These are phyloP conservation scores for Ilex aquifolium DNA, from an alignment of 257 asterid genomes.

Conservation along the genomic window DNA sequence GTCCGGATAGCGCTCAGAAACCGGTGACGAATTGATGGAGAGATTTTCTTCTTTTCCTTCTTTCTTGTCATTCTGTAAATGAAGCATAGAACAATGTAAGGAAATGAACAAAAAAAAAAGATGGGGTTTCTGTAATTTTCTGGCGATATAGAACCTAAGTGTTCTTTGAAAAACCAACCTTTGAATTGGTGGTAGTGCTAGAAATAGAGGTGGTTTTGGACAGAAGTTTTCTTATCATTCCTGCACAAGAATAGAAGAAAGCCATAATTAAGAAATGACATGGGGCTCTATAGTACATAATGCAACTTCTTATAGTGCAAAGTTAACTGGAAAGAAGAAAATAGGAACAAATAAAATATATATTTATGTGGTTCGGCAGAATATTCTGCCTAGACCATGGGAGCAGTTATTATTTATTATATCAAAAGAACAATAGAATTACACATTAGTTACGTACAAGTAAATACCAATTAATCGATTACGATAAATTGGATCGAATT, in stretches of 20 bases:
- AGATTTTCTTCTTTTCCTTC: slow-evolving; percentile 31
- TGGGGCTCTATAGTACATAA: not conserved
- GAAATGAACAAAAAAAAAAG: not conserved
- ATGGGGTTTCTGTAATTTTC: no score
- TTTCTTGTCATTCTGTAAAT: slow-evolving; percentile 31
- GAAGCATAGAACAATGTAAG: slow-evolving; percentile 8
- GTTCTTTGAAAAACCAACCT: slow-evolving; percentile 40
- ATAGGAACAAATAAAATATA: no score
- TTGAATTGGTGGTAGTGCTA: slow-evolving; percentile 25
- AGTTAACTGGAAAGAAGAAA: no score
- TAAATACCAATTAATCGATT: no score
- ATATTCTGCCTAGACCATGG: no score
- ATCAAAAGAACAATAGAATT: no score
- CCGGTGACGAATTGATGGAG: slow-evolving; percentile 23
- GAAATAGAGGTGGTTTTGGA: slow-evolving; percentile 24
- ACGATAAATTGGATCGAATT: no score
- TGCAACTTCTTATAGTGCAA: no score
- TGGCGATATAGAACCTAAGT: no score
- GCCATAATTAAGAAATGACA: not conserved
- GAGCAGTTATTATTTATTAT: no score
- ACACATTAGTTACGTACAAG: no score
- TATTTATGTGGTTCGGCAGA: no score
- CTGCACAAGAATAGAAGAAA: slow-evolving; percentile 32
- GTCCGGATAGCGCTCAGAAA: slow-evolving; percentile 37
- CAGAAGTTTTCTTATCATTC: slow-evolving; percentile 52